phyloP scores from a whole-genome alignment of 1,284 basidiomycete genomes.

The Cerioporus squamosus region DNA sequence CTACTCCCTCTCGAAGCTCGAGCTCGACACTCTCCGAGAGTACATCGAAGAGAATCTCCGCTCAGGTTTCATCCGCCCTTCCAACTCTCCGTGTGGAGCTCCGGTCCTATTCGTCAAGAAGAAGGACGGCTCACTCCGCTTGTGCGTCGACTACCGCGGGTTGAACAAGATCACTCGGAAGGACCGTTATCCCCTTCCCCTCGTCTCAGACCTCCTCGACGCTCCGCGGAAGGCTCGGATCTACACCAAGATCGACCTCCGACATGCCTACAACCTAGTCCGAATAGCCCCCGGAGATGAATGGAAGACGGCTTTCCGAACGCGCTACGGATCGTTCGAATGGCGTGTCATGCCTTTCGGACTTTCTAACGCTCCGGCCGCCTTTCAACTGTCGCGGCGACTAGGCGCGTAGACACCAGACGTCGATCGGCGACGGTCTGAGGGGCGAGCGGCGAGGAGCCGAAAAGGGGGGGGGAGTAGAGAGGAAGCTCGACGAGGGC shows the following conservation, averaged over 20 bases:
- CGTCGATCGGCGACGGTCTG: no score
- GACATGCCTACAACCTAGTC: conserved; percentile 34
- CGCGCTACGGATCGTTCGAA: conserved; percentile 42
- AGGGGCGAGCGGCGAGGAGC: no score
- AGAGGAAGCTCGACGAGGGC: no score
- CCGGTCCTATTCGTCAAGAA: conserved; percentile 53
- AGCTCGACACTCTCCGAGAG: conserved; percentile 36
- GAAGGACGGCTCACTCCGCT: conserved; percentile 43
- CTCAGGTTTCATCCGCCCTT: conserved; percentile 40
- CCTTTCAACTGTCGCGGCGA: no score
- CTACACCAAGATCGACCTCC: conserved; percentile 40
- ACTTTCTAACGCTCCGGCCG: conserved; percentile 31
- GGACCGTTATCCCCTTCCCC: conserved; percentile 37
- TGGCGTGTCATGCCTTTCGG: conserved; percentile 42
- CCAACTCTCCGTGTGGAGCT: conserved; percentile 40
- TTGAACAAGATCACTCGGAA: conserved; percentile 45
- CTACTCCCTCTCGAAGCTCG: conserved; percentile 29
- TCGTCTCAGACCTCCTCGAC: conserved; percentile 43
- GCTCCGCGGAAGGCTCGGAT: conserved; percentile 23
- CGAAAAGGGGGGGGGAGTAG: no score
- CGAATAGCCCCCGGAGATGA: conserved; percentile 34
- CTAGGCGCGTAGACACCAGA: no score
- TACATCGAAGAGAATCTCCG: conserved; percentile 43
- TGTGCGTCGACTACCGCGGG: conserved; percentile 47
- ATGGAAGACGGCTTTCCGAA: conserved; percentile 42